Evolutionary conservation across 2,329 filamentous ascomycete species (phyloP).

Genomic region (Leptographium galeiforme): DNA sequence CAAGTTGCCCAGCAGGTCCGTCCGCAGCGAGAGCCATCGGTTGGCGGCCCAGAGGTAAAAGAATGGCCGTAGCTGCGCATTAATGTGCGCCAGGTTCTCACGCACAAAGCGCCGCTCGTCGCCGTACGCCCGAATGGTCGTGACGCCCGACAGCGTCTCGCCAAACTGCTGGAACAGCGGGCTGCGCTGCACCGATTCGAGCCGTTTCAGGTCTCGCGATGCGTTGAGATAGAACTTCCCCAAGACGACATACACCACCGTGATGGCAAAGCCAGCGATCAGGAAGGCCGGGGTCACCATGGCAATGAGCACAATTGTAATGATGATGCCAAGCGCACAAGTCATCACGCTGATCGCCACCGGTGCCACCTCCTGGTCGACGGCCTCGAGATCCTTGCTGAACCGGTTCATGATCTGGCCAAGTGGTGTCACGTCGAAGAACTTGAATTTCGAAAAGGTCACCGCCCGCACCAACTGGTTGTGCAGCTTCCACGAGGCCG

Average conservation of each 20-base stretch:
- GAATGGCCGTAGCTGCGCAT: constrained; percentile 83
- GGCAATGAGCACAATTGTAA: constrained; percentile 79
- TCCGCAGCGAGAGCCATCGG: constrained; percentile 87
- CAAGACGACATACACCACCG: constrained; percentile 65
- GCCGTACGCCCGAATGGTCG: constrained; percentile 91
- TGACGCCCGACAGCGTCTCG: constrained; percentile 87
- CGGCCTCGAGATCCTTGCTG: constrained; percentile 88
- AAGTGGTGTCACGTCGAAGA: constrained; percentile 91
- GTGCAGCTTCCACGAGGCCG: constrained; percentile 77
- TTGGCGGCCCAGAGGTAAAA: constrained; percentile 96
- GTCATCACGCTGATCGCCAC: constrained; percentile 66
- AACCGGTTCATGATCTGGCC: constrained; percentile 98
- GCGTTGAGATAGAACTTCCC: constrained; percentile 81
- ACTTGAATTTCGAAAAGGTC: constrained; percentile 85
- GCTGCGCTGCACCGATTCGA: constrained; percentile 89
- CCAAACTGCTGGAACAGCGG: constrained; percentile 97
- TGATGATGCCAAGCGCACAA: constrained; percentile 55
- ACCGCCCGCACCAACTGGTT: constrained; percentile 63
- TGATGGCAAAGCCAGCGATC: constrained; percentile 76
- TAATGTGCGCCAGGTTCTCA: constrained; percentile 79
- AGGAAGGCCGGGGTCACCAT: constrained; percentile 84
- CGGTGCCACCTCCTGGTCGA: constrained; percentile 92
- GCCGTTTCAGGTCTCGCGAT: constrained; percentile 86
- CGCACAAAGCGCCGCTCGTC: constrained; percentile 87
- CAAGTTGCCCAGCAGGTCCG: constrained; percentile 78